Evolutionary conservation across 768 basidiomycete genomes (phyloP), one percentile per base, ranked within the genome.

Genomic region (Calocybe indica): DNA sequence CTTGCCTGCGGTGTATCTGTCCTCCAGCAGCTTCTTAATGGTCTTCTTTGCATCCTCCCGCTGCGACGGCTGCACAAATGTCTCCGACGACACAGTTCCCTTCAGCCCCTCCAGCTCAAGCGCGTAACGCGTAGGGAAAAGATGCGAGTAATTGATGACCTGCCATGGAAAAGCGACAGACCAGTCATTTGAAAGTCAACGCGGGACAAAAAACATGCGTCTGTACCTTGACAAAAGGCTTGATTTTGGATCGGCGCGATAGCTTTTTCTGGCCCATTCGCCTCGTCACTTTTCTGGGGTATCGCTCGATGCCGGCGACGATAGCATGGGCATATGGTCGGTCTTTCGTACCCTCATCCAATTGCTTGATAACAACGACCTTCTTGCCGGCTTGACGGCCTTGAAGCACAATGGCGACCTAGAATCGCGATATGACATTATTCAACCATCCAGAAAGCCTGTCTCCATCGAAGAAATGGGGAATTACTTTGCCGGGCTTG

Each of bases 351-450:
- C 94, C 94, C 67, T 98, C 96, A 65, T 99, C 96, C 53, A 84
- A 66, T 71, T 97, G 95, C 74, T 94, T 96, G 72, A 99, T 92
- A 57, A 98, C 89, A 52, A 99, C 95, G 58, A 97, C 95, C 79
- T 99, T 99, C 78, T 91, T 92, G 65, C 96, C 96, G 56, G 96
- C 96, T 69, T 97, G 96, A 66, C 96, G 93, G 66, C 96, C 96
- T 74, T 93, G 90, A 66, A 98, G 90, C 70, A 97, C 83, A 74
- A 98, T 93, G 57, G 91, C 92, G 59, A 94, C 91, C 89, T 92
- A 54, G 44, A 39, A 43, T 54, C 11, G 11, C 12, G 42, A 39
- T 53, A 47, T 38, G 35, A 39, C 13, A n/a, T 36, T 22, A 22
- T 22, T 22, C 4, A 22, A 4, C 22, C 22, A 4, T 22, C 22